Evolutionary conservation across 1,284 basidiomycete species (phyloP).

Genomic region (Tilletia horrida): DNA sequence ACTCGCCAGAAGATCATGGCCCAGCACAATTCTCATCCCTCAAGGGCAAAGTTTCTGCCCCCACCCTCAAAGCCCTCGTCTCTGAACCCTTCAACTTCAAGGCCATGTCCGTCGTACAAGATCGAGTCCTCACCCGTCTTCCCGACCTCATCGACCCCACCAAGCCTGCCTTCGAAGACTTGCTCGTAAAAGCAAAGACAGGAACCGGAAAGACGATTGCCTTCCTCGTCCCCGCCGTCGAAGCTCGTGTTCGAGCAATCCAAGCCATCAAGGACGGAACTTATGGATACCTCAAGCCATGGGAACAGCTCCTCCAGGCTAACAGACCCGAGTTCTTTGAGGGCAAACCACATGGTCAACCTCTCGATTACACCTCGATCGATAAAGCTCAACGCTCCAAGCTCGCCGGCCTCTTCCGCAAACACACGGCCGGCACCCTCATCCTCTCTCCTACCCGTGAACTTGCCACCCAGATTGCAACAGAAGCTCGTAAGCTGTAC

Average conservation of each 20-base stretch:
- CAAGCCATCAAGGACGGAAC: constrained; percentile 33
- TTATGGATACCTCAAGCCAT: constrained; percentile 27
- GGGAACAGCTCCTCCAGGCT: constrained; percentile 34
- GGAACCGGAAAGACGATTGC: constrained; percentile 55
- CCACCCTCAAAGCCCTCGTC: constrained; percentile 49
- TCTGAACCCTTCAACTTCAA: constrained; percentile 68
- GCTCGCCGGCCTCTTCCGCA: constrained; percentile 34
- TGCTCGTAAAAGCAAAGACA: constrained; percentile 55
- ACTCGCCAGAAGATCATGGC: not conserved
- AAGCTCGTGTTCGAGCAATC: constrained; percentile 49
- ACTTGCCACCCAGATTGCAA: constrained; percentile 87
- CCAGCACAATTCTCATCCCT: constrained; percentile 32
- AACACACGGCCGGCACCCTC: constrained; percentile 66
- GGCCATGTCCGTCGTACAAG: constrained; percentile 80
- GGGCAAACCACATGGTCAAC: not conserved
- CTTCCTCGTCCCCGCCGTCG: constrained; percentile 53
- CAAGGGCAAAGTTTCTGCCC: constrained; percentile 30
- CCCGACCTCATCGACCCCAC: constrained; percentile 56
- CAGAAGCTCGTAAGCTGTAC: constrained; percentile 72
- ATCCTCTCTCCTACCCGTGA: constrained; percentile 92
- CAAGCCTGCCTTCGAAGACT: constrained; percentile 33
- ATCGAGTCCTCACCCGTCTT: constrained; percentile 66
- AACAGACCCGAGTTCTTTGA: constrained; percentile 47
- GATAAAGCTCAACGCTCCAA: constrained; percentile 28
- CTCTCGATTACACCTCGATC: constrained; percentile 4